These are phyloP conservation scores for Sclerotinia spermophila DNA, from an alignment of 2,329 filamentous ascomycete species.

Conservation along the genomic window DNA sequence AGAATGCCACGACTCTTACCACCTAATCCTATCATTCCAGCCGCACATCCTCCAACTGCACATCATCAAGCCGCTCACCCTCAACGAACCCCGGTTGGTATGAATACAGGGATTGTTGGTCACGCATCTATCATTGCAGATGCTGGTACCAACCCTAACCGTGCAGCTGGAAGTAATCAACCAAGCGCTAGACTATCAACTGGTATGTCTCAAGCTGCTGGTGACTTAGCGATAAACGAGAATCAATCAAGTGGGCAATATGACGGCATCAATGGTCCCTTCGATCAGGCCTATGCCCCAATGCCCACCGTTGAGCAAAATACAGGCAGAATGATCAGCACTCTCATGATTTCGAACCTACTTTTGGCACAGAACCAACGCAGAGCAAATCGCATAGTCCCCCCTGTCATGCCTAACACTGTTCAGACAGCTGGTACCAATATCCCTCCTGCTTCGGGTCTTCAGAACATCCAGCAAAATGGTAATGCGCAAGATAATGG, in stretches of 20 bases:
- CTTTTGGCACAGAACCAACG: background rate
- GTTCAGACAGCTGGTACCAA: background rate
- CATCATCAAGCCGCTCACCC: background rate
- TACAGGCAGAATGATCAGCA: background rate
- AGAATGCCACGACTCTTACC: background rate
- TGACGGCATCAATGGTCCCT: background rate
- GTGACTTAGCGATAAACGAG: too few species aligned
- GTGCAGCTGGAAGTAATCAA: too few species aligned
- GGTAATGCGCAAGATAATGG: background rate
- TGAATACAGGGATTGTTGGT: background rate
- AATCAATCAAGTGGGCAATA: background rate
- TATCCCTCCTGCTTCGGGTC: rapidly evolving
- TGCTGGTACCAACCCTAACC: background rate
- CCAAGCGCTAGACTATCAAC: background rate
- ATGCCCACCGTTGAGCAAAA: background rate
- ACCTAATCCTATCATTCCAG: background rate
- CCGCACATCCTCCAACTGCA: background rate
- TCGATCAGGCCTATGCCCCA: background rate
- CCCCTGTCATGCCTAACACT: background rate
- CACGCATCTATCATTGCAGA: background rate
- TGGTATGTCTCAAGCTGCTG: background rate
- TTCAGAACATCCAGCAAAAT: background rate
- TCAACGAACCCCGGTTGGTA: background rate
- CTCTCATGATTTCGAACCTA: background rate
- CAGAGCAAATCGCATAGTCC: background rate